Base-by-base conservation (phyloP, 2,329 filamentous ascomycete genomes). In the Trichophyton rubrum region DNA sequence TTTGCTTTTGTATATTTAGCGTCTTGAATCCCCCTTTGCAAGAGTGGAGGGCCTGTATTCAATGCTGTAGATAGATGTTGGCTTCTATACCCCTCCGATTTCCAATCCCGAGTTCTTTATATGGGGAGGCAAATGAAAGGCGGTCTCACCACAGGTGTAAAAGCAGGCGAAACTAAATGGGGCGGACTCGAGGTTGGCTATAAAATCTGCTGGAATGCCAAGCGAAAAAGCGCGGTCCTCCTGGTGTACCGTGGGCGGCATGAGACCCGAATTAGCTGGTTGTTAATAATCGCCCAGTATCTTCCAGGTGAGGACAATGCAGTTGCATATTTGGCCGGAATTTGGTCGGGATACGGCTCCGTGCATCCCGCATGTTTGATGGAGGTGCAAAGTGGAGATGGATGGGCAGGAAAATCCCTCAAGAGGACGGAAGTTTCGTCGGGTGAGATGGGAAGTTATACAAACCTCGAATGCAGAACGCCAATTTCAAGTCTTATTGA, bases 331-430 rank as follows among this genome's bases (percentile, higher is more conserved):
- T n/a, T 57, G 55, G 55, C 33, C 55, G 55, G 55, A 57, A 40
- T 20, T 57, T 40, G 55, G 30, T 57, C 55, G 55, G 55, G 55
- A 57, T 41, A 20, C 38, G 38, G 55, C 24, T 57, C 55, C 55
- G 30, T 30, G 33, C 55, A 57, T 57, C 30, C 33, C 38, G 49
- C 22, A 53, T 47, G 49, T 11, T 30, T 15, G 9, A 53, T 47
- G 49, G 9, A 30, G 24, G 22, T 30, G 27, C 17, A 11, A 47
- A 2, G 43, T 22, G 43, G 43, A 47, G 43, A 9, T 47, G 43
- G 49, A 53, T 5, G 22, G 27, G 22, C 4, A 30, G 49, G n/a
- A 53, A 53, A 53, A 53, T 53, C 49, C 49, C 49, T 53, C 49
- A 53, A 53, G 27, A n/a, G n/a, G 49, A 11, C 49, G 11, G 22